A percentile compares a stretch with the other conserved stretches of the same genome.
Evolutionary conservation across 2,329 filamentous ascomycete genomes (phyloP).

Genomic region (Fusarium sulawesiense): DNA sequence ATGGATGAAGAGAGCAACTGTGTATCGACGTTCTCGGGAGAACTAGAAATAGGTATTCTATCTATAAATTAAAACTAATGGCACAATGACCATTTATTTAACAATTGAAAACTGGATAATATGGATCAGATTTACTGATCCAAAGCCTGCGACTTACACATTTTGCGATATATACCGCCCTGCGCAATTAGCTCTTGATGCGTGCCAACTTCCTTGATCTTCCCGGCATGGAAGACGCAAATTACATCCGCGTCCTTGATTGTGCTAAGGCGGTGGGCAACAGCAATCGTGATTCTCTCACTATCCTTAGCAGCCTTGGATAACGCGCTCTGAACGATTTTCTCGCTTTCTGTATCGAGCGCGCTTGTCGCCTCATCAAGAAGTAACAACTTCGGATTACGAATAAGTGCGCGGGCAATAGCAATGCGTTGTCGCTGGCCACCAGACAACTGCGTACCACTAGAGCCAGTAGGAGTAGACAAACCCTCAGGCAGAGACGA

Average conservation of each 20-base stretch:
- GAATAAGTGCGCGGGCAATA: conserved; percentile 72
- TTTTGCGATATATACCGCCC: conserved; percentile 62
- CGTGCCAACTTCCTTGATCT: conserved; percentile 67
- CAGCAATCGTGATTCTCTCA: conserved; percentile 61
- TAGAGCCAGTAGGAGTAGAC: conserved; percentile 69
- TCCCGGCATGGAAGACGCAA: conserved; percentile 69
- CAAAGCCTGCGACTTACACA: conserved; percentile 58
- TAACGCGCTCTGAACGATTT: conserved; percentile 79
- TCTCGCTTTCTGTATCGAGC: conserved; percentile 45
- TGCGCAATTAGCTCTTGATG: conserved; percentile 65
- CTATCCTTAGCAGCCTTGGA: conserved; percentile 79
- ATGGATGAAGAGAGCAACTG: too few species aligned
- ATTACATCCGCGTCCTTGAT: conserved; percentile 79
- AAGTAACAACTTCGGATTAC: conserved; percentile 42
- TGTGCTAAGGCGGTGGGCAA: conserved; percentile 90
- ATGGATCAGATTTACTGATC: conserved; percentile 24
- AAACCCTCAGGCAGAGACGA: conserved; percentile 59
- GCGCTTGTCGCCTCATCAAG: conserved; percentile 46
- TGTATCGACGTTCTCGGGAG: too few species aligned
- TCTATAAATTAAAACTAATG: too few species aligned
- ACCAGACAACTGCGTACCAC: conserved; percentile 73
- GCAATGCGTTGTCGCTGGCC: conserved; percentile 76
- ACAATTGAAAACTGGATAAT: too few species aligned
- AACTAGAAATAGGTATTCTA: too few species aligned
- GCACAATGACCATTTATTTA: too few species aligned